These are phyloP conservation scores for Spirogloea muscicola DNA, from an alignment of 139 green algal genomes.

Conservation along the genomic window DNA sequence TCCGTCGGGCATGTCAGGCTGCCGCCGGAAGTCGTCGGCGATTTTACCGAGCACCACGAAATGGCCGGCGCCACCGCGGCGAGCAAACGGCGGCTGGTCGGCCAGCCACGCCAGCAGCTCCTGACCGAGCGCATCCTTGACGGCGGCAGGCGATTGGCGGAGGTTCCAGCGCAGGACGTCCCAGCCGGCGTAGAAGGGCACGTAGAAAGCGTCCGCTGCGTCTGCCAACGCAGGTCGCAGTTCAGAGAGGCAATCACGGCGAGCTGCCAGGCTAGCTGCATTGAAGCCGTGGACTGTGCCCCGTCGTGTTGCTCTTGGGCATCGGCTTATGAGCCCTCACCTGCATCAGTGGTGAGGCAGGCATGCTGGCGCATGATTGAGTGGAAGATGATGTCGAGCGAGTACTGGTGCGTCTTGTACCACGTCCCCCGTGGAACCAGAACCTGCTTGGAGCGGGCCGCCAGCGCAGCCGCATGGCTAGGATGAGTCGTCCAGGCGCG, in stretches of 20 bases:
- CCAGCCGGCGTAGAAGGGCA: background rate
- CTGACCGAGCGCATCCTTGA: background rate
- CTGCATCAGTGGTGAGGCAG: slow-evolving; percentile 6
- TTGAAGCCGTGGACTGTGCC: too few relatives aligned
- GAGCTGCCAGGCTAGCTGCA: too few relatives aligned
- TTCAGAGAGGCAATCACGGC: too few relatives aligned
- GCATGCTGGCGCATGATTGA: slow-evolving; percentile 5
- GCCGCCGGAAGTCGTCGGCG: background rate
- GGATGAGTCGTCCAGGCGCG: too few relatives aligned
- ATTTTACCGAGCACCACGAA: background rate
- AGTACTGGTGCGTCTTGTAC: slow-evolving; percentile 25
- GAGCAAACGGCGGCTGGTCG: background rate
- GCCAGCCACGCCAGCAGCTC: background rate
- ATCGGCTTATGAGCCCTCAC: too few relatives aligned
- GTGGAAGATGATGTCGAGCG: slow-evolving; percentile 6
- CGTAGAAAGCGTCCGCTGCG: background rate
- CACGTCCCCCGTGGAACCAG: background rate
- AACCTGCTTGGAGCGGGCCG: too few relatives aligned
- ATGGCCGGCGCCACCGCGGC: background rate
- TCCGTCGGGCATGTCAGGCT: too few relatives aligned
- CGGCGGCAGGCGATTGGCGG: too few relatives aligned
- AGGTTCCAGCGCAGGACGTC: background rate
- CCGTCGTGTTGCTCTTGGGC: too few relatives aligned
- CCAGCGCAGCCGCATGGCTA: too few relatives aligned
- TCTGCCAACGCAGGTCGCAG: too few relatives aligned